Evolutionary conservation across 176 grass and related monocot genomes (phyloP).

Genomic region (Luzula sylvatica): DNA sequence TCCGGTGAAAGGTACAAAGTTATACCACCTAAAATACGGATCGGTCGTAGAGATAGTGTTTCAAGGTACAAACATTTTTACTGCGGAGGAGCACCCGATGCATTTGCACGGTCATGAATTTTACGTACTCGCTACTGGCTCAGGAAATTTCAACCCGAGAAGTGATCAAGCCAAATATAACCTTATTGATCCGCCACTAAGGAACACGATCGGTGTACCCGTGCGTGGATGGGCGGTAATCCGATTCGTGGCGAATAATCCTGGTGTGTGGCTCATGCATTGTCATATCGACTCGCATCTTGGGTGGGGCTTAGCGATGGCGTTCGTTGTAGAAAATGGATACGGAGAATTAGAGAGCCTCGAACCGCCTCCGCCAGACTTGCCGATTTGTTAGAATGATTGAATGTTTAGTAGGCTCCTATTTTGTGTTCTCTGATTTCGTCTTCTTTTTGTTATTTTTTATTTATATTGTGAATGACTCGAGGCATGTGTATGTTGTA

Average conservation of each 20-base stretch:
- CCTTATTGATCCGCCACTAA: constrained; percentile 41
- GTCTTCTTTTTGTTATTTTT: not conserved
- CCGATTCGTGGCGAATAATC: constrained; percentile 69
- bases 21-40: constrained; percentile 47
- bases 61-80: constrained; percentile 66
- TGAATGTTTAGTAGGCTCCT: not conserved
- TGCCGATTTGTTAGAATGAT: constrained; percentile 42
- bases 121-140: constrained; percentile 51
- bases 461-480: not conserved
- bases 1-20: constrained; percentile 42
- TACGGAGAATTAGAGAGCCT: constrained; percentile 38
- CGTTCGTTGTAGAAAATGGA: constrained; percentile 56
- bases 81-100: constrained; percentile 66
- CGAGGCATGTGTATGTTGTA: not conserved
- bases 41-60: constrained; percentile 63
- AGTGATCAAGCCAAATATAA: constrained; percentile 56
- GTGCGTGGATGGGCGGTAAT: constrained; percentile 69
- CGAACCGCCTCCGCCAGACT: constrained; percentile 46
- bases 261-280: constrained; percentile 67
- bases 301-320: constrained; percentile 61
- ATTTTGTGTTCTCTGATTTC: not conserved
- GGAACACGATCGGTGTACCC: constrained; percentile 72
- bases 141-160: constrained; percentile 53
- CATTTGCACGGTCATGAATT: constrained; percentile 77
- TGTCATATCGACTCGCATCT: constrained; percentile 83